Conservation (phyloP, 2,329 filamentous ascomycete genomes). For the Phymatotrichopsis omnivora region DNA sequence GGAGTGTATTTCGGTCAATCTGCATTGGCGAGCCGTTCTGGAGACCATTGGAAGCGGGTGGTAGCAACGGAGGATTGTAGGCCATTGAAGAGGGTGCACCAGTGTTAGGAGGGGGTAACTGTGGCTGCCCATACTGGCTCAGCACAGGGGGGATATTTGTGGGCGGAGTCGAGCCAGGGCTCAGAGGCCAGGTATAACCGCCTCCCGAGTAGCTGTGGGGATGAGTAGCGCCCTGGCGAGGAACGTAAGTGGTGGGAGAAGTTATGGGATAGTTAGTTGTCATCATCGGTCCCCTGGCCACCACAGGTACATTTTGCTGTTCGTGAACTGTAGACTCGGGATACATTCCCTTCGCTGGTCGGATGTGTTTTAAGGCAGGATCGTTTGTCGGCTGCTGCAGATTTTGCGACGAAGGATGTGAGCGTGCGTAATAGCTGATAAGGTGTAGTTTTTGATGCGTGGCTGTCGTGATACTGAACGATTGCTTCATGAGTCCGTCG, state of each 20-base stretch:
- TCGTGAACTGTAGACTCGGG: conserved; percentile 91
- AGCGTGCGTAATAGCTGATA: conserved; percentile 91
- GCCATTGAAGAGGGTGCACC: conserved; percentile 38
- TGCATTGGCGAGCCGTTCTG: conserved; percentile 26
- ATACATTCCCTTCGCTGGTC: conserved; percentile 89
- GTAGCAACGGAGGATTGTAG: conserved; percentile 38
- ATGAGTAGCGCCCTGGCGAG: conserved; percentile 30
- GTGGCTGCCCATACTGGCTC: conserved; percentile 30
- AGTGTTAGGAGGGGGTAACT: conserved; percentile 36
- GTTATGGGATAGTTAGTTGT: conserved; percentile 36
- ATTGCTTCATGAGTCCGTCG: conserved; percentile 98
- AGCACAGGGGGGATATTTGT: conserved; percentile 32
- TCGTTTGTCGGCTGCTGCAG: conserved; percentile 76
- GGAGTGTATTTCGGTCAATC: conserved; percentile 34
- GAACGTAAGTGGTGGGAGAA: conserved; percentile 37
- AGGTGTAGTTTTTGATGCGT: conserved; percentile 85
- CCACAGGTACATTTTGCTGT: conserved; percentile 60
- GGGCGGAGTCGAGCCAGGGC: conserved; percentile 31
- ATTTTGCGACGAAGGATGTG: conserved; percentile 59
- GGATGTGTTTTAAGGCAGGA: conserved; percentile 65
- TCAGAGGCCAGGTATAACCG: conserved; percentile 32
- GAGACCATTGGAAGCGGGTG: conserved; percentile 48
- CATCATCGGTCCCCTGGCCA: conserved; percentile 35
- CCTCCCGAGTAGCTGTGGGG: conserved; percentile 30
- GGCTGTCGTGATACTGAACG: conserved; percentile 95